phyloP scores from a whole-genome alignment of 805 yeast species.

The Yarrowia porcina region DNA sequence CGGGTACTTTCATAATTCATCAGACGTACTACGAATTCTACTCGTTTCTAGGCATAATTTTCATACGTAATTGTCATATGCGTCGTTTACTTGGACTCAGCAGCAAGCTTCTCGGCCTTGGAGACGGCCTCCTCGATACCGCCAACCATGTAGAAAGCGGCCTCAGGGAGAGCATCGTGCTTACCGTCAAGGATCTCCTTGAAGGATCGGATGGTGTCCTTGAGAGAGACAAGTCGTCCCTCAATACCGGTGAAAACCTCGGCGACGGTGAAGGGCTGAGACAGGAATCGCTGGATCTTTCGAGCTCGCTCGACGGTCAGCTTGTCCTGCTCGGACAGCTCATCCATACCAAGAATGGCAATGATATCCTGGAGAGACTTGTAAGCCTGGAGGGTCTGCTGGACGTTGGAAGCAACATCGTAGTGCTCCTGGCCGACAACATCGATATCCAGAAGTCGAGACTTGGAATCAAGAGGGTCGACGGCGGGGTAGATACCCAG shows the following conservation, averaged over 20 bases:
- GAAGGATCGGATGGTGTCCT: constrained; percentile 93
- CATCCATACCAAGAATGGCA: constrained; percentile 99
- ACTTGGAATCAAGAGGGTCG: constrained; percentile 99
- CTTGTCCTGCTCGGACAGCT: constrained; percentile 97
- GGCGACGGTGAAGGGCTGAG: constrained; percentile 99
- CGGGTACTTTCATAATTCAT: constrained; percentile 15
- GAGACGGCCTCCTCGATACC: constrained; percentile 98
- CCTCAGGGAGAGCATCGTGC: constrained; percentile 98
- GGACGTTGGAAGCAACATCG: constrained; percentile 89
- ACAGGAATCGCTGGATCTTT: constrained; percentile 99
- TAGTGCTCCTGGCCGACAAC: constrained; percentile 99
- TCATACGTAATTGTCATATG: constrained; percentile 28
- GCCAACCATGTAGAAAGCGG: constrained; percentile 99
- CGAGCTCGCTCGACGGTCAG: constrained; percentile 99
- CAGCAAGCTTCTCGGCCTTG: constrained; percentile 98
- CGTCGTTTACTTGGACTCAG: constrained; percentile 48
- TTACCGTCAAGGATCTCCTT: constrained; percentile 97
- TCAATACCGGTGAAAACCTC: constrained; percentile 99
- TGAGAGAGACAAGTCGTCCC: constrained; percentile 95
- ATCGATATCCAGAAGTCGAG: constrained; percentile 94
- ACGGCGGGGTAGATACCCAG: constrained; percentile 99
- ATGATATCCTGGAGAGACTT: constrained; percentile 99
- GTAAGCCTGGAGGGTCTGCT: constrained; percentile 99
- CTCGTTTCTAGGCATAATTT: constrained; percentile 23
- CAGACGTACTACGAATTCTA: constrained; percentile 13